phyloP scores from a whole-genome alignment of 169 alveolate species.

The Besnoitia besnoiti region DNA sequence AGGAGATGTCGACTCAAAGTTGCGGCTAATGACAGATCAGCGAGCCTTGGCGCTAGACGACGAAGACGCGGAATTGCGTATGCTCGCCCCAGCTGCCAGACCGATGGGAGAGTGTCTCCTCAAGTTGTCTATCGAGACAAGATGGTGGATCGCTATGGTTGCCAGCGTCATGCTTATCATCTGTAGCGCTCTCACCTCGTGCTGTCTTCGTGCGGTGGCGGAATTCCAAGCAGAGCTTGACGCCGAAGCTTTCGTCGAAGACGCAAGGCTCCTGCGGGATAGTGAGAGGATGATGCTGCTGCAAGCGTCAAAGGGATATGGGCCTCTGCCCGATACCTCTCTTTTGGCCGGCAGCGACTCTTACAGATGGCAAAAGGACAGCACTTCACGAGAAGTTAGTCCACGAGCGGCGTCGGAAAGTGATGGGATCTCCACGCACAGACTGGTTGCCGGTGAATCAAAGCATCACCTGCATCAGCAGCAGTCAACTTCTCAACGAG shows the following conservation, averaged over 20 bases:
- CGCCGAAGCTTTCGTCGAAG: slow-evolving; percentile 48
- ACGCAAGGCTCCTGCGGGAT: slow-evolving; percentile 1
- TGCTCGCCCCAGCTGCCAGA: neutral
- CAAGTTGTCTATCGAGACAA: neutral
- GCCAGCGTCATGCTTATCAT: neutral
- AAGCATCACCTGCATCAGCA: neutral
- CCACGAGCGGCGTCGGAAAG: neutral
- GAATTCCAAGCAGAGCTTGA: slow-evolving; percentile 46
- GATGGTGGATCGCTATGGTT: neutral
- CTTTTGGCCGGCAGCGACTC: neutral
- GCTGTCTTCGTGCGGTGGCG: slow-evolving; percentile 41
- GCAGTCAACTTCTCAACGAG: neutral
- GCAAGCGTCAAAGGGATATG: neutral
- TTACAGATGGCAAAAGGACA: neutral
- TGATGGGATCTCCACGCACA: neutral
- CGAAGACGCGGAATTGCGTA: neutral
- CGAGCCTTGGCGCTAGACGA: neutral
- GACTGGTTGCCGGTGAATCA: neutral
- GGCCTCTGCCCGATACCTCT: neutral
- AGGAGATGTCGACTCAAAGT: neutral
- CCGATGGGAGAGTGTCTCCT: neutral
- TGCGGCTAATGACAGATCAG: neutral
- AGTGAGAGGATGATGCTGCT: slow-evolving; percentile 38
- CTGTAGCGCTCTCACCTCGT: neutral
- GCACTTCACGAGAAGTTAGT: neutral